Evolutionary conservation across 352 stramenopile genomes (phyloP).

Genomic region (Phytophthora pisi): DNA sequence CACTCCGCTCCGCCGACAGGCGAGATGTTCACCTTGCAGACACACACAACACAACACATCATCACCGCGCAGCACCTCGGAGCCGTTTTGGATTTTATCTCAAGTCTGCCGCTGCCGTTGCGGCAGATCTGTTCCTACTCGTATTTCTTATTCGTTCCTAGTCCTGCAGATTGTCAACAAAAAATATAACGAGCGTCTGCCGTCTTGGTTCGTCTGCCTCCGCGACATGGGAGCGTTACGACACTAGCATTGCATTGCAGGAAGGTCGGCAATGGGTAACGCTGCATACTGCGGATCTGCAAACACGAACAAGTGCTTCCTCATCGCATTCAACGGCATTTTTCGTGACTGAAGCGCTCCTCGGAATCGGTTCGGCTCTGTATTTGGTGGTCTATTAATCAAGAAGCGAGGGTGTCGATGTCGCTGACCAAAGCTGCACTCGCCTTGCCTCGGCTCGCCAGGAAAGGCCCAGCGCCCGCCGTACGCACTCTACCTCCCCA

Average conservation of each 20-base stretch:
- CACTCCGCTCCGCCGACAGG: constrained; percentile 16
- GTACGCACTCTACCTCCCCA: constrained; percentile 15
- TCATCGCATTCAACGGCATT: constrained; percentile 1
- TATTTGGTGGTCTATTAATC: constrained; percentile 33
- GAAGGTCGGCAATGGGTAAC: constrained; percentile 15
- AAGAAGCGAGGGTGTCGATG: constrained; percentile 14
- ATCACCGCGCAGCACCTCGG: constrained; percentile 13
- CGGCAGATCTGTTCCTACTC: constrained; percentile 14
- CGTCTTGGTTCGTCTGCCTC: constrained; percentile 16
- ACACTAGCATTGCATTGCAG: constrained; percentile 8
- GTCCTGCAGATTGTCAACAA: constrained; percentile 36
- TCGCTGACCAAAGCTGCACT: not conserved
- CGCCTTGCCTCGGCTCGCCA: not conserved
- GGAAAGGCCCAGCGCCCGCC: not conserved
- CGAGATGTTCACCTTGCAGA: constrained; percentile 23
- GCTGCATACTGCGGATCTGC: constrained; percentile 7
- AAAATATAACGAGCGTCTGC: constrained; percentile 27
- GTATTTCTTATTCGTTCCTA: constrained; percentile 27
- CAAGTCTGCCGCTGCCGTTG: constrained; percentile 8
- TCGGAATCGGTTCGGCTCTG: constrained; percentile 28
- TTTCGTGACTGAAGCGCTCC: not conserved
- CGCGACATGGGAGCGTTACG: constrained; percentile 26
- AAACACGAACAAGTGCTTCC: constrained; percentile 10
- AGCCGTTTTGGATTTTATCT: constrained; percentile 37
- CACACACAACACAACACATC: constrained; percentile 16